Percentiles rank a stretch among this genome's conserved stretches.
phyloP scores from a whole-genome alignment of 78 protist genomes.

The Protostelium mycophagum region DNA sequence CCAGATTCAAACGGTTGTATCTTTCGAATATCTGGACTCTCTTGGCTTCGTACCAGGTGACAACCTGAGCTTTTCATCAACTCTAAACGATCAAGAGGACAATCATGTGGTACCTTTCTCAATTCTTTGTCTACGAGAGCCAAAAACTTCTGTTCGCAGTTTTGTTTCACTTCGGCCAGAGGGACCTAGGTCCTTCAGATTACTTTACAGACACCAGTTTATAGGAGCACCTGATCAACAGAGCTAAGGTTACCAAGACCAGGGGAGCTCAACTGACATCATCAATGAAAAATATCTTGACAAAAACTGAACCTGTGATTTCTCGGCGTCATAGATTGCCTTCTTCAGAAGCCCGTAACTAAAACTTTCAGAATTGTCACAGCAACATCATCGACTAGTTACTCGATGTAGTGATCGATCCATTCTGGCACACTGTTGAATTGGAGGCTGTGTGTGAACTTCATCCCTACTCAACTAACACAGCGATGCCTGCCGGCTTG shows the following conservation, averaged over 20 bases:
- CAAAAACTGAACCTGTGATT: background rate
- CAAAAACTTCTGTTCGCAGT: background rate
- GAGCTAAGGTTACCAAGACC: no score
- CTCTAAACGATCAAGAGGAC: no score
- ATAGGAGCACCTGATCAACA: no score
- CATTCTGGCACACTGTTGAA: background rate
- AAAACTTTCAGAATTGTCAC: background rate
- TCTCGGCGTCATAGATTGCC: background rate
- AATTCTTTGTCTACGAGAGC: background rate
- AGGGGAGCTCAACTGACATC: no score
- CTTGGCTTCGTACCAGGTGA: background rate
- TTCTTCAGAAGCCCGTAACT: background rate
- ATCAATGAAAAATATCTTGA: no score
- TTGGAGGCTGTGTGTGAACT: background rate
- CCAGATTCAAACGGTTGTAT: background rate
- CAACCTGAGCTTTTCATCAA: no score
- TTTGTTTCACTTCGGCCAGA: background rate
- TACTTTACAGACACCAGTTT: no score
- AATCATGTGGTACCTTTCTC: no score
- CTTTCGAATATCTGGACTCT: background rate
- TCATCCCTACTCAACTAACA: no score
- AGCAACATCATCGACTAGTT: background rate
- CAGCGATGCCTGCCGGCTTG: no score
- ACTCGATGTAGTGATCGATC: background rate
- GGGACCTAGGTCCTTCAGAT: background rate